Evolutionary conservation across 306 rosid species (phyloP).

Genomic region (Cucumis sativus): Cucumber_9930_V3 NC_026661.2:22296501-22297000

Average conservation of each 20-base stretch:
- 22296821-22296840: not conserved
- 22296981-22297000: slow-evolving; percentile 28
- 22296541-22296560: slow-evolving; percentile 52
- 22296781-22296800: not conserved
- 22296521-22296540: slow-evolving; percentile 71
- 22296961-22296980: slow-evolving; percentile 86
- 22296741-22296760: not conserved
- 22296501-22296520: slow-evolving; percentile 75
- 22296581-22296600: not conserved
- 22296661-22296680: too few relatives aligned
- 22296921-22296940: slow-evolving; percentile 81
- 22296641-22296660: not conserved
- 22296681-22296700: not conserved
- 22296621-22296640: not conserved
- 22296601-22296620: not conserved
- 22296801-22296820: not conserved
- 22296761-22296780: not conserved
- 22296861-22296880: not conserved
- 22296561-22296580: not conserved
- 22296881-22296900: slow-evolving; percentile 52
- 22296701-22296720: not conserved
- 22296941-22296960: slow-evolving; percentile 52
- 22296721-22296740: not conserved
- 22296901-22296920: slow-evolving; percentile 91
- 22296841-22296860: not conserved